A percentile compares a stretch with the other conserved stretches of the same genome.
phyloP scores from a whole-genome alignment of 140 eudicot genomes.

The Oenanthe javanica region DNA sequence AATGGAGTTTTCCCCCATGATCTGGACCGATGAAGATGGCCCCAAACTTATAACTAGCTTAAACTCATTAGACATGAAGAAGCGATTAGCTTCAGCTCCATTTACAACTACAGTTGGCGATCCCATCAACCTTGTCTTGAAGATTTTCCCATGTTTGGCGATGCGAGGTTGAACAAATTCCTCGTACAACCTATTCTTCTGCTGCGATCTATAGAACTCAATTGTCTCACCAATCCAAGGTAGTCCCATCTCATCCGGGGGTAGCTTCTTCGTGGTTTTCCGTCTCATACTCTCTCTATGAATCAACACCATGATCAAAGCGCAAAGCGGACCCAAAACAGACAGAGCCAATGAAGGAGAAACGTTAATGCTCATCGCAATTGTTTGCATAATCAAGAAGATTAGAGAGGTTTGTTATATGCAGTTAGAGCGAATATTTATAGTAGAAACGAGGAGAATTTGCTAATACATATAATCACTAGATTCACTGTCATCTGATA shows the following conservation, averaged over 20 bases:
- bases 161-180: constrained; percentile 58
- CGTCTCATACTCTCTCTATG: constrained; percentile 12
- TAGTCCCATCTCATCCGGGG: constrained; percentile 64
- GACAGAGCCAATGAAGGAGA: constrained; percentile 13
- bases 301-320: constrained; percentile 20
- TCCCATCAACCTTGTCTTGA: constrained; percentile 78
- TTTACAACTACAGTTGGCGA: constrained; percentile 60
- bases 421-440: background rate
- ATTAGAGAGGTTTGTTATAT: background rate
- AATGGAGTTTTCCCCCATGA: constrained; percentile 68
- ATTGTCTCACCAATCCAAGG: constrained; percentile 94
- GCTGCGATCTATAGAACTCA: constrained; percentile 53
- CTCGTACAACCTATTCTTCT: constrained; percentile 40
- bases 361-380: constrained; percentile 20
- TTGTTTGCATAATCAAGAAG: constrained; percentile 11
- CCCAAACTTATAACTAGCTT: constrained; percentile 76
- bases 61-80: constrained; percentile 74
- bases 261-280: constrained; percentile 27
- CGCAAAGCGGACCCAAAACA: constrained; percentile 11
- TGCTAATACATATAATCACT: background rate
- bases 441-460: background rate
- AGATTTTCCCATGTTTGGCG: constrained; percentile 44
- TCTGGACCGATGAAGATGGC: constrained; percentile 78
- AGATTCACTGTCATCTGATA: constrained; percentile 6
- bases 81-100: constrained; percentile 64